Evolutionary conservation across 2,329 filamentous ascomycete species (phyloP), one percentile per base, ranked within the genome.

Genomic region (Colletotrichum trifolii): DNA sequence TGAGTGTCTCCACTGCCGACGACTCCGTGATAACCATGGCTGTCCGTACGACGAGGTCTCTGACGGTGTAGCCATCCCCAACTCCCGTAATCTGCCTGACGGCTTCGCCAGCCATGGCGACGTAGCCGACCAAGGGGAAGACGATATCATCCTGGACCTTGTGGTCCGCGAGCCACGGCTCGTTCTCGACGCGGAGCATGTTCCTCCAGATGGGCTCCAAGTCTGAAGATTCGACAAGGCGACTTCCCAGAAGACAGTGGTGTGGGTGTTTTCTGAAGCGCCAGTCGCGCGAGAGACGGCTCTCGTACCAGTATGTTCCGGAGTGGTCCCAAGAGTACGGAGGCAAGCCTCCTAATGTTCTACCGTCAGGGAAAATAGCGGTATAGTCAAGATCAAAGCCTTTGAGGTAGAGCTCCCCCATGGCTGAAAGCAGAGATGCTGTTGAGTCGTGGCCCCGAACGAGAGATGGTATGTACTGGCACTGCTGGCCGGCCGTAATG

Each of bases 121-220:
- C 69, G 35, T 75, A 73, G 8, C 78, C 80, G 1, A 76, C 73
- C 34, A 73, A 76, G 38, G 81, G 77, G 54, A 79, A 80, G 66
- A 83, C 74, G 43, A 77, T 75, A 43, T 81, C 73, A 57, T 74
- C 79, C 46, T 78, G 74, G 73, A 82, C 77, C n/a, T 71, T 67
- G 72, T 83, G 82, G 61, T 82, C 79, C 33, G 78, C 71, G 2
- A 81, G 73, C 58, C 83, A 83, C 10, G 83, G 75, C 3, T 48
- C 62, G 39, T 71, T 48, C 1, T 64, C 57, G 1, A 72, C 1
- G 5, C 58, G 59, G 2, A 74, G 57, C 7, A 71, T 2, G 38
- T 74, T 73, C 0, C 71, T 52, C 64, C 66, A 75, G 2, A 12
- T 10, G 0, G 69, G 67, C 5, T 38, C n/a, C 11, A 12, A 7